Base-by-base conservation (phyloP, 441 rosid species). In the Theobroma grandiflorum region DNA sequence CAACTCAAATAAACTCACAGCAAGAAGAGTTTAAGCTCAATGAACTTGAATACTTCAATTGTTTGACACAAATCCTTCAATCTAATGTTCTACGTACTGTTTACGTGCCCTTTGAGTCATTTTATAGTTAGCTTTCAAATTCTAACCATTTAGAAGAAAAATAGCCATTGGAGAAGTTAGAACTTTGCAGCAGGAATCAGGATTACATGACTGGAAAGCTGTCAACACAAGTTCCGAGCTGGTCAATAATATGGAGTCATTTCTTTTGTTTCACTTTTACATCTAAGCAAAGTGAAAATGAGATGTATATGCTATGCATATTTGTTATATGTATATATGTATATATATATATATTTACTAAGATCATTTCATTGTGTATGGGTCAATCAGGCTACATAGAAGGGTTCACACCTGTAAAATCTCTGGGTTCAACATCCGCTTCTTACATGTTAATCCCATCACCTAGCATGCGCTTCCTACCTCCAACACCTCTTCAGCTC, bases 381-480 rank as follows among this genome's bases (percentile, higher is more conserved):
- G 87, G 90, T 42, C 86, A 86, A 55, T 86, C 89, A 20, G 81
- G 91, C 80, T 91, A 94, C 84, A 79, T 91, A 76, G 99, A 97
- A 86, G 99, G 98, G 69, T 94, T 93, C 82, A 88, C 97, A 68
- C 98, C 99, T 16, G 98, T 97, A 49, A 95, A 91, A 87, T 93
- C 99, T 57, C 92, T 94, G 4, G 98, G 99, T 81, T 95, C 98
- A 55, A 82, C 98, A 3, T 88, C 98, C 20, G 90, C 96, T 59
- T 90, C 99, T 64, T 94, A 91, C 91, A 83, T 97, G 85, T 79
- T 95, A 82, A 94, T 97, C 80, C 99, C 99, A 71, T 94, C 99
- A 55, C 98, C 99, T 26, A 90, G 97, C 86, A 91, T 95, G 97
- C 98, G 95, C 66, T 97, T 97, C 89, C 96, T 97, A 74, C 99